phyloP scores from a whole-genome alignment of 352 stramenopile species.

The Aphanomyces cochlioides region DNA sequence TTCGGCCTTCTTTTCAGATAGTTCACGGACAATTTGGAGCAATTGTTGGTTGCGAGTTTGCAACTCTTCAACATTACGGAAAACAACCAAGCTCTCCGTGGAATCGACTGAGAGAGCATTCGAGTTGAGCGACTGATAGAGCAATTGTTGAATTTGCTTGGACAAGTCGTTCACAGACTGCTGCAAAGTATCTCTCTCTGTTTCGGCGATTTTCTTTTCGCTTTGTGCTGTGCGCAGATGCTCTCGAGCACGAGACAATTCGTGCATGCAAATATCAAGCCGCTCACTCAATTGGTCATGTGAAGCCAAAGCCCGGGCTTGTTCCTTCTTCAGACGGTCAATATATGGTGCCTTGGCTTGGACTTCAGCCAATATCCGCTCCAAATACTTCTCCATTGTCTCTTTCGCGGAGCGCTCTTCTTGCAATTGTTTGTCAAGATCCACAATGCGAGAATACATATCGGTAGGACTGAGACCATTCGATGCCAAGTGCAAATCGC shows the following conservation, averaged over 20 bases:
- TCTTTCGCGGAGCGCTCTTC: slow-evolving; percentile 79
- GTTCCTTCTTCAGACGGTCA: slow-evolving; percentile 84
- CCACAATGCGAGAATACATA: slow-evolving; percentile 84
- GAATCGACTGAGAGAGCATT: slow-evolving; percentile 40
- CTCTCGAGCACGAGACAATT: slow-evolving; percentile 66
- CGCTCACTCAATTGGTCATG: slow-evolving; percentile 72
- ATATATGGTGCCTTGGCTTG: slow-evolving; percentile 89
- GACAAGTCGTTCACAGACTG: slow-evolving; percentile 88
- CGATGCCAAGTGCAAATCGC: slow-evolving; percentile 57
- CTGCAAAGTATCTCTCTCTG: slow-evolving; percentile 66
- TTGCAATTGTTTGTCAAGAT: slow-evolving; percentile 80
- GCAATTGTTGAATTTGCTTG: slow-evolving; percentile 87
- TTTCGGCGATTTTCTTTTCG: slow-evolving; percentile 60
- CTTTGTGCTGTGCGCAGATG: slow-evolving; percentile 47
- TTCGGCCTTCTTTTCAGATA: slow-evolving; percentile 47
- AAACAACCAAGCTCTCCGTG: slow-evolving; percentile 75
- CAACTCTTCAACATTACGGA: slow-evolving; percentile 84
- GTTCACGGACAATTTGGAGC: slow-evolving; percentile 68
- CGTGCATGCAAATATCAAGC: slow-evolving; percentile 57
- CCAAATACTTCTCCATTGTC: slow-evolving; percentile 86
- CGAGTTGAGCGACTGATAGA: slow-evolving; percentile 59
- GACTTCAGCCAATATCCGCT: slow-evolving; percentile 91
- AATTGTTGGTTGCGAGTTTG: slow-evolving; percentile 91
- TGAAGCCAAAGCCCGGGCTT: slow-evolving; percentile 83
- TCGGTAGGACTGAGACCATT: slow-evolving; percentile 82